Percentiles rank a stretch among this genome's conserved stretches.
Evolutionary conservation across 2,329 filamentous ascomycete genomes (phyloP).

Genomic region (Colletotrichum theobromicola): DNA sequence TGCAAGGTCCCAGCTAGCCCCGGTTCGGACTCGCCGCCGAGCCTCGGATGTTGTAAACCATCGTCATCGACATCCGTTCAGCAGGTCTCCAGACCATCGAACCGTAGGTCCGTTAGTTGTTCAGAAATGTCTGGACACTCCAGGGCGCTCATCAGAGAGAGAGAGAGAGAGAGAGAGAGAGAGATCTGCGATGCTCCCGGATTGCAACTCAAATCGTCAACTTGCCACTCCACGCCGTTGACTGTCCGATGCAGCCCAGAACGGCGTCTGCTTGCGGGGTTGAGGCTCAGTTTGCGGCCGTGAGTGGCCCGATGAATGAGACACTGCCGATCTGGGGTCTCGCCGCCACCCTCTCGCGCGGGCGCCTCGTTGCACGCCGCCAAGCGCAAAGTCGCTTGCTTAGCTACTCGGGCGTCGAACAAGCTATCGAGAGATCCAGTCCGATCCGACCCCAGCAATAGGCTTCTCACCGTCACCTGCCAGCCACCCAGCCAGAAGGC

Average conservation of each 20-base stretch:
- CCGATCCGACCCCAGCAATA: background rate
- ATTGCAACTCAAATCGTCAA: background rate
- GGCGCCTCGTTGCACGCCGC: background rate
- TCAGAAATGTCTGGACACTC: background rate
- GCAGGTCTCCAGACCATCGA: background rate
- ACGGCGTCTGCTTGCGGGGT: background rate
- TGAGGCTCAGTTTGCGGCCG: background rate
- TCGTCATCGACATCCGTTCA: background rate
- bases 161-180: no score
- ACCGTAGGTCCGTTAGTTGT: background rate
- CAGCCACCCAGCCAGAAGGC: background rate
- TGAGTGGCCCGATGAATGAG: background rate
- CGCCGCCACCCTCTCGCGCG: background rate
- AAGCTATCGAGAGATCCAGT: slow-evolving; percentile 1
- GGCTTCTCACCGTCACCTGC: background rate
- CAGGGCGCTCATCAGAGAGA: background rate
- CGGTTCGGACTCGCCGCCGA: slow-evolving; percentile 9
- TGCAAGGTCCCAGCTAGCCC: background rate
- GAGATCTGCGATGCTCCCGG: background rate
- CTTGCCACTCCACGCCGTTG: background rate
- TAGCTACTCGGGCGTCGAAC: background rate
- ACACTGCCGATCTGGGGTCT: slow-evolving; percentile 1
- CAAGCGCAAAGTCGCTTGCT: background rate
- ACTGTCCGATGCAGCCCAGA: background rate
- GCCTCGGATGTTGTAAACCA: background rate